phyloP scores from a whole-genome alignment of 108 stramenopile species.

The Mediolabrus comicus region DNA sequence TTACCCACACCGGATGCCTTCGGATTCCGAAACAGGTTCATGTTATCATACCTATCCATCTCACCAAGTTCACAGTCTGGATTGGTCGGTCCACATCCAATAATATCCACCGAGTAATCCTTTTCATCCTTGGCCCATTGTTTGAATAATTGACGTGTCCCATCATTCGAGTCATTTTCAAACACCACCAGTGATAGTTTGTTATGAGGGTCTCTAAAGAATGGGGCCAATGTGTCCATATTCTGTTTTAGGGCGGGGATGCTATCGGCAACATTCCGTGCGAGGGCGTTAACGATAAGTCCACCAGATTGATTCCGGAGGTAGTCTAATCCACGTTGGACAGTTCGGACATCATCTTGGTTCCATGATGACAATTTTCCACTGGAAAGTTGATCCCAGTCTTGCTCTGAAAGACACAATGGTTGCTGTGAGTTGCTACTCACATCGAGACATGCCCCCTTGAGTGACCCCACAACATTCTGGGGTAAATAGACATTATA shows the following conservation, averaged over 20 bases:
- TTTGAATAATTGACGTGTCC: slow-evolving; percentile 37
- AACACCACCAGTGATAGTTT: slow-evolving; percentile 46
- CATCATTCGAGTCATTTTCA: slow-evolving; percentile 57
- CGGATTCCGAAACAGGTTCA: slow-evolving; percentile 35
- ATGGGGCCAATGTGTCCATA: slow-evolving; percentile 42
- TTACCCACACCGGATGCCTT: slow-evolving; percentile 45
- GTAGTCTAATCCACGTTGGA: slow-evolving; percentile 41
- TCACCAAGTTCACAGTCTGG: slow-evolving; percentile 46
- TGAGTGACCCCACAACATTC: slow-evolving; percentile 2
- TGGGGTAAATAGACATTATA: slow-evolving; percentile 33
- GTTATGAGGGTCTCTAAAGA: slow-evolving; percentile 18
- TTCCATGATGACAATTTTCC: slow-evolving; percentile 37
- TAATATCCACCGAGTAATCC: slow-evolving; percentile 41
- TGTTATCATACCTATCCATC: slow-evolving; percentile 48
- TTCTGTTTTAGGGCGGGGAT: slow-evolving; percentile 40
- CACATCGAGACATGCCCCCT: slow-evolving; percentile 37
- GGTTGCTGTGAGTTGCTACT: slow-evolving; percentile 10
- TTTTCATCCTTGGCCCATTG: slow-evolving; percentile 30
- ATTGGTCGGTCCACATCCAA: slow-evolving; percentile 42
- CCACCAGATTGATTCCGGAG: slow-evolving; percentile 39
- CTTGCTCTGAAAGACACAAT: slow-evolving; percentile 31
- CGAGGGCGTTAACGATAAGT: slow-evolving; percentile 47
- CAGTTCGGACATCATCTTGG: slow-evolving; percentile 46
- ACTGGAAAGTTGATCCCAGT: slow-evolving; percentile 44
- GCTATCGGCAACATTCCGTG: slow-evolving; percentile 42